These are phyloP conservation scores for Corylus avellana DNA, from an alignment of 306 rosid genomes.

Conservation along the genomic window DNA sequence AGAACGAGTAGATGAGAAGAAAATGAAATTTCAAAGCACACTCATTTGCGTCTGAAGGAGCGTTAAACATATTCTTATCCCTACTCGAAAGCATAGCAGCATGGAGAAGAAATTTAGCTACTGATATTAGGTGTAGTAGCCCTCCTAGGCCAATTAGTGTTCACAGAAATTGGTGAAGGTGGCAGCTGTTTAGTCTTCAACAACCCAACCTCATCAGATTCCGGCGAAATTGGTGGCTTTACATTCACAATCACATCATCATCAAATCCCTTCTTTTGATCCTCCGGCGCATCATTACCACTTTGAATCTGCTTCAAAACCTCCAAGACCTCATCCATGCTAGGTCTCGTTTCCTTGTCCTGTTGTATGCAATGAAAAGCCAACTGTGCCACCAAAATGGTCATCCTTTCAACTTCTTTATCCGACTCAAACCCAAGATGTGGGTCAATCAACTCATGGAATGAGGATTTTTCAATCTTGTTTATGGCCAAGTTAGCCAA, in stretches of 20 bases:
- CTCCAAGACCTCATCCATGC: slow-evolving; percentile 59
- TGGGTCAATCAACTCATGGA: slow-evolving; percentile 54
- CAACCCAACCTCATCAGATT: slow-evolving; percentile 36
- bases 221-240: slow-evolving; percentile 42
- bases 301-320: slow-evolving; percentile 42
- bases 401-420: slow-evolving; percentile 42
- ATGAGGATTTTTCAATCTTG: slow-evolving; percentile 44
- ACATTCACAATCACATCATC: slow-evolving; percentile 7
- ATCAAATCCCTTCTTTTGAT: slow-evolving; percentile 16
- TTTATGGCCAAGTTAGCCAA: slow-evolving; percentile 49
- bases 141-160: slow-evolving; percentile 41
- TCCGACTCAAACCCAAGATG: slow-evolving; percentile 57
- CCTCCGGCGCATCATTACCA: slow-evolving; percentile 29
- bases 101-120: slow-evolving; percentile 18
- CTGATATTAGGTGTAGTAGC: slow-evolving; percentile 40
- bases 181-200: slow-evolving; percentile 25
- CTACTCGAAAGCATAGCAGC: not conserved
- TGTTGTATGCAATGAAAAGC: slow-evolving; percentile 69
- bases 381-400: slow-evolving; percentile 54
- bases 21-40: not conserved
- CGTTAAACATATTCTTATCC: not conserved
- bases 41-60: not conserved
- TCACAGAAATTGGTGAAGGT: slow-evolving; percentile 45
- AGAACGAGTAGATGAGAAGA: slow-evolving; percentile 1
- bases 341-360: slow-evolving; percentile 69